phyloP scores from a whole-genome alignment of 352 stramenopile species.

The Phytophthora vignae region DNA sequence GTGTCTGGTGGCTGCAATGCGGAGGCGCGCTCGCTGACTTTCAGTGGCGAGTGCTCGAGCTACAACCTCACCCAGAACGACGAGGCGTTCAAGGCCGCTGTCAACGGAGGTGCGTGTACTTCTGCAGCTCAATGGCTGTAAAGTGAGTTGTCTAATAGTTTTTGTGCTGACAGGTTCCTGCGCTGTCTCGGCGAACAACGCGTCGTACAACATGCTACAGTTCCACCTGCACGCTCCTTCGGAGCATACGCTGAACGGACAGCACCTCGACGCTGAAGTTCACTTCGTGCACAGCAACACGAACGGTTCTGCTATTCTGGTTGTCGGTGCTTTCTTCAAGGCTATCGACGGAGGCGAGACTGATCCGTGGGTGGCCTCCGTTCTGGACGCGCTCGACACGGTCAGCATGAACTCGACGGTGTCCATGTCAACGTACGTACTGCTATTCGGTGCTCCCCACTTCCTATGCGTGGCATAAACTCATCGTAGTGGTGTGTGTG shows the following conservation, averaged over 20 bases:
- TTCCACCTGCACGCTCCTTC: constrained; percentile 55
- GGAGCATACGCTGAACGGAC: constrained; percentile 56
- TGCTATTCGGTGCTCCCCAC: not conserved
- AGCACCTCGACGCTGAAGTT: constrained; percentile 42
- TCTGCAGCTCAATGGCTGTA: not conserved
- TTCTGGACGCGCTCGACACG: constrained; percentile 36
- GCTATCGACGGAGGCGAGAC: constrained; percentile 19
- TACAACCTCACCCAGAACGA: constrained; percentile 32
- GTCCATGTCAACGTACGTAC: constrained; percentile 27
- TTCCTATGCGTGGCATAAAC: not conserved
- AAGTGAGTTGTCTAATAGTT: constrained; percentile 7
- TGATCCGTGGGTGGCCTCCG: constrained; percentile 33
- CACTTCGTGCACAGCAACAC: constrained; percentile 56
- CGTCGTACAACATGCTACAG: constrained; percentile 40
- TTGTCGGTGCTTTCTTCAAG: constrained; percentile 45
- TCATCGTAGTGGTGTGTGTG: not conserved
- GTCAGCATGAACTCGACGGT: constrained; percentile 33
- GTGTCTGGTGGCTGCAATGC: constrained; percentile 3
- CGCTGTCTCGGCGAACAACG: constrained; percentile 18
- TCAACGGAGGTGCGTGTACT: constrained; percentile 23
- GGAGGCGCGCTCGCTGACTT: constrained; percentile 22
- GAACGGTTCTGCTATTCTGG: constrained; percentile 40
- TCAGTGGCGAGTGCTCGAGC: constrained; percentile 26
- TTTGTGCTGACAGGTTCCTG: constrained; percentile 26
- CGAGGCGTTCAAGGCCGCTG: constrained; percentile 31